phyloP scores from a whole-genome alignment of 495 filamentous ascomycete species.

The Neurospora sp. region DNA sequence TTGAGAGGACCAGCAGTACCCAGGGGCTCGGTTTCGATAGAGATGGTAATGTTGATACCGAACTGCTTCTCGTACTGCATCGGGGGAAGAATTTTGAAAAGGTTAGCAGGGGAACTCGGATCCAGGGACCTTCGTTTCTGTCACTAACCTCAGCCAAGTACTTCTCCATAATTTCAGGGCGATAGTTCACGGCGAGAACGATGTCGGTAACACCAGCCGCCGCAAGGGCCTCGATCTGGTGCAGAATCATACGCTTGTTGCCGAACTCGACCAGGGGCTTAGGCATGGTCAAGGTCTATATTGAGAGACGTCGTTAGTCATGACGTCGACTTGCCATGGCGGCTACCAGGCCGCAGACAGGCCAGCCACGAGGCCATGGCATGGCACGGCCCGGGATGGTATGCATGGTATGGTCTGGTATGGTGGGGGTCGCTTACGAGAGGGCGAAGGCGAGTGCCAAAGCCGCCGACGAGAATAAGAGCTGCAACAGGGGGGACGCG shows the following conservation, averaged over 20 bases:
- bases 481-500: slow-evolving; percentile 38
- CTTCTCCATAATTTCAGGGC: slow-evolving; percentile 87
- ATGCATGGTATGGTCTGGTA: slow-evolving; percentile 2
- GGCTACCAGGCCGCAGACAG: slow-evolving; percentile 1
- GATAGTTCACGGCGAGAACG: slow-evolving; percentile 96
- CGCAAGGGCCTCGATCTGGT: slow-evolving; percentile 93
- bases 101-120: not conserved
- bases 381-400: slow-evolving; percentile 1
- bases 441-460: slow-evolving; percentile 95
- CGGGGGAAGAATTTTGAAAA: not conserved
- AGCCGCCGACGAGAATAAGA: slow-evolving; percentile 98
- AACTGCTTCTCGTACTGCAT: slow-evolving; percentile 80
- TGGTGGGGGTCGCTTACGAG: slow-evolving; percentile 53
- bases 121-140: not conserved
- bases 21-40: slow-evolving; percentile 88
- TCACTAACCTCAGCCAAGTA: slow-evolving; percentile 40
- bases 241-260: slow-evolving; percentile 98
- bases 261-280: slow-evolving; percentile 97
- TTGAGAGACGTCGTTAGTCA: slow-evolving; percentile 15
- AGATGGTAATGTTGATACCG: slow-evolving; percentile 91
- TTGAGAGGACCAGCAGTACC: slow-evolving; percentile 95
- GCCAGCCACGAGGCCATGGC: not conserved
- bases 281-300: slow-evolving; percentile 86
- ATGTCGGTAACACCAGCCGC: slow-evolving; percentile 96
- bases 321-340: slow-evolving; percentile 1